Base-by-base conservation (phyloP, 129 eudicot genomes). In the Ambrosia trifida region DNA sequence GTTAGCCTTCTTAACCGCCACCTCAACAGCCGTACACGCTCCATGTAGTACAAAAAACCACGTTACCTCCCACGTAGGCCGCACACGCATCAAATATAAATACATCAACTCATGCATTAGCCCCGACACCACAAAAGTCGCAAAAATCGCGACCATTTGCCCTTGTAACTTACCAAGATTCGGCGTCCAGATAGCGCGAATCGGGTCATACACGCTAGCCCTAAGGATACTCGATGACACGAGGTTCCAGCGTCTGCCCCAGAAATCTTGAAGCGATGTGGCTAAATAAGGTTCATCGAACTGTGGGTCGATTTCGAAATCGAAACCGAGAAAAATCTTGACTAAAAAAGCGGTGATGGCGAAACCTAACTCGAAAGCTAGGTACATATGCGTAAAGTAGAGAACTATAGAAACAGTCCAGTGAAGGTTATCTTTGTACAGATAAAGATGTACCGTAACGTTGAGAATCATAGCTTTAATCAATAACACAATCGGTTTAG, bases 171-270 rank as follows among this genome's bases (percentile, higher is more conserved):
- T 28, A 2, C 91, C 85, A 4, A 82, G 17, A 0, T 59, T 0
- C 10, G 72, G 70, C 30, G 61, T 12, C 11, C 5, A 74, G 17
- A 77, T 13, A 11, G 6, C 17, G 32, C 75, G 70, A 5, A 82
- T 36, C 0, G 88, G 96, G 24, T 50, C 16, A 56, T 82, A 89
- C 2, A 86, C 80, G 14, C 82, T 69, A 3, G 77, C 83, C 62
- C 96, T 83, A 16, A 89, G 81, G 3, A 80, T 80, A 28, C 78
- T 70, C 1, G 83, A 60, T 2, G 81, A 87, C 84, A 84, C 72
- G 31, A 86, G 87, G 67, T 89, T 89, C 92, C 96, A 89, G 78
- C 96, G 56, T 0, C 90, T 83, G 11, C 96, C 89, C 96, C 96
- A 89, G 28, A 86, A 89, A n/a, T 89, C 88, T 60, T 86, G 96